phyloP scores from a whole-genome alignment of 495 filamentous ascomycete species.

The Saxophila tyrrhenica region DNA sequence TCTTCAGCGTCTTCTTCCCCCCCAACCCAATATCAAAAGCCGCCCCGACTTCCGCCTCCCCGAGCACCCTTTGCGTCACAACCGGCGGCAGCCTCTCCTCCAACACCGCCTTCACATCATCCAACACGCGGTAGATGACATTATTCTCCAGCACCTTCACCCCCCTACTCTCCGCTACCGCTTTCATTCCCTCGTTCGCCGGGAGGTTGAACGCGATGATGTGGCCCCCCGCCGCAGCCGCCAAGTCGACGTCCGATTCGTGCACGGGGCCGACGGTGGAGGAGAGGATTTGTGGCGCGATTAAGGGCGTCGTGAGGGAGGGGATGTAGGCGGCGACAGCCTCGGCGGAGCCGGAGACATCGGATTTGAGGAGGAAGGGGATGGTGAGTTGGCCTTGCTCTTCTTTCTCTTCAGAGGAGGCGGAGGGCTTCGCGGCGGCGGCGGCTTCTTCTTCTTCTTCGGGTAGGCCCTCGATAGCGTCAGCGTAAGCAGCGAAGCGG shows the following conservation, averaged over 20 bases:
- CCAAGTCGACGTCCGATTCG: constrained; percentile 85
- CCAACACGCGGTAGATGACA: constrained; percentile 83
- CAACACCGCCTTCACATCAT: constrained; percentile 62
- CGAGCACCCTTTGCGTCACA: constrained; percentile 56
- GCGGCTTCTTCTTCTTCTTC: constrained; percentile 3
- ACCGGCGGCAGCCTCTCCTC: constrained; percentile 54
- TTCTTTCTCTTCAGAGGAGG: constrained; percentile 8
- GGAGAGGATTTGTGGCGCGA: constrained; percentile 64
- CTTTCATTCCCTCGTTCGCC: constrained; percentile 54
- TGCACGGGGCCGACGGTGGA: constrained; percentile 65
- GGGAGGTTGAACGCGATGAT: constrained; percentile 81
- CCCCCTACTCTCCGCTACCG: constrained; percentile 53
- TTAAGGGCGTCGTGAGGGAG: constrained; percentile 70
- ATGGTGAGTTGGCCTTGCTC: constrained; percentile 48
- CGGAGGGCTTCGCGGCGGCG: constrained; percentile 3
- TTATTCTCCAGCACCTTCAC: constrained; percentile 77
- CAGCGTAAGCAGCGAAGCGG: constrained; percentile 3
- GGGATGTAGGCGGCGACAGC: constrained; percentile 66
- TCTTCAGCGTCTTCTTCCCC: constrained; percentile 50
- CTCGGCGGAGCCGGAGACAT: constrained; percentile 87
- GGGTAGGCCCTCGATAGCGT: constrained; percentile 16
- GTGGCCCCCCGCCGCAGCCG: constrained; percentile 54
- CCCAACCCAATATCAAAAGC: constrained; percentile 75
- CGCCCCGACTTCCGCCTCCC: constrained; percentile 78
- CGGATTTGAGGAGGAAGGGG: constrained; percentile 79